Evolutionary conservation across 345 rosid genomes (phyloP).

Genomic region (Camelina neglecta): DNA sequence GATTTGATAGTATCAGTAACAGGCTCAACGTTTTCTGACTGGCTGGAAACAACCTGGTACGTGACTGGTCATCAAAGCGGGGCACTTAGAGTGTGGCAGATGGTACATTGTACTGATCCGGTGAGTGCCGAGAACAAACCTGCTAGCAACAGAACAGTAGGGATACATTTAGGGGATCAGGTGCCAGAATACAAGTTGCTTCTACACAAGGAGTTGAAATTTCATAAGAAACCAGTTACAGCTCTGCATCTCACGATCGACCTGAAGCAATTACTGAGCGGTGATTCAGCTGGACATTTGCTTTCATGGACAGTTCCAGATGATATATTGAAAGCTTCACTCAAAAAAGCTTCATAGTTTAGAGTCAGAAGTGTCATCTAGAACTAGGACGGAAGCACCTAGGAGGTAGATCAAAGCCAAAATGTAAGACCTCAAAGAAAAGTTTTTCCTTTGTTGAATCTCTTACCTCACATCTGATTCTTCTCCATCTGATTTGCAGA

Average conservation of each 20-base stretch:
- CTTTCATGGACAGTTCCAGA: constrained; percentile 81
- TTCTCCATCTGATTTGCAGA: constrained; percentile 3
- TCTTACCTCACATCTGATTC: constrained; percentile 2
- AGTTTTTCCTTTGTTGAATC: not conserved
- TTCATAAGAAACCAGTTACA: constrained; percentile 78
- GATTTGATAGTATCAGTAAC: constrained; percentile 82
- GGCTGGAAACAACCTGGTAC: constrained; percentile 85
- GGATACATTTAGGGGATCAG: constrained; percentile 54
- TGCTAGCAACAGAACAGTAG: constrained; percentile 46
- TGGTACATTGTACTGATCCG: constrained; percentile 68
- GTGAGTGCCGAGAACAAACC: constrained; percentile 48
- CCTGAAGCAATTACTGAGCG: constrained; percentile 84
- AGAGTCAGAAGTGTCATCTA: constrained; percentile 25
- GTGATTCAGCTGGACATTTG: constrained; percentile 83
- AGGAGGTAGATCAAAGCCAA: not conserved
- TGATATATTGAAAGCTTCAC: constrained; percentile 61
- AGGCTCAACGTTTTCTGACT: constrained; percentile 76
- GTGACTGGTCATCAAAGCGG: constrained; percentile 97
- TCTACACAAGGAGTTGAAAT: constrained; percentile 73
- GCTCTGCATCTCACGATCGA: constrained; percentile 74
- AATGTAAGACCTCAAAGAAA: constrained; percentile 1
- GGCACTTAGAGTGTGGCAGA: constrained; percentile 83
- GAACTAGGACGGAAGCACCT: constrained; percentile 16
- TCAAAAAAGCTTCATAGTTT: constrained; percentile 44
- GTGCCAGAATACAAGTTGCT: constrained; percentile 73